Base-by-base conservation (phyloP, 2,329 filamentous ascomycete genomes). In the Nannizziopsis barbatae region DNA sequence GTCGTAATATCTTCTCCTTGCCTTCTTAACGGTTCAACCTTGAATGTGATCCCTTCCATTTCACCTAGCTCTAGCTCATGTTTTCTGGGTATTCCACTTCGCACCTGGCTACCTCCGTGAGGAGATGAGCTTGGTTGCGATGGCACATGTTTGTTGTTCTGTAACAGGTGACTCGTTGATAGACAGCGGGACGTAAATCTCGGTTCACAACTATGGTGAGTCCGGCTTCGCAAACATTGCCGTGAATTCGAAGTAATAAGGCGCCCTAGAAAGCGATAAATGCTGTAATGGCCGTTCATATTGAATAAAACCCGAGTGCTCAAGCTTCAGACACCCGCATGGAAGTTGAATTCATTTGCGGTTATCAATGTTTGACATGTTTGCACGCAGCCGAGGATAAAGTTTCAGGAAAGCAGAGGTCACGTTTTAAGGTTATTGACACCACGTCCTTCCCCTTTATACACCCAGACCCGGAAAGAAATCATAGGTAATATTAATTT, bases 1-100 rank as follows among this genome's bases (percentile, higher is more conserved):
- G 90, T 98, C 57, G 78, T 75, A 41, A 77, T 71, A 69, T 92
- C 85, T 69, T 98, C 92, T 59, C 88, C 88, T 7, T 76, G 77
- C 44, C 92, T 78, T 52, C 84, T 80, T 56, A 96, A 69, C n/a
- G 92, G 92, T 74, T 94, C 86, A 60, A 96, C 81, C 65, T 80
- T 84, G 71, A 96, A 95, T 50, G 78, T 77, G 54, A 83, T 85
- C 56, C 87, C 87, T 64, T 93, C 81, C 61, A 95, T 80, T 73
- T 95, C 87, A 62, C 87, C 88, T 59, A 92, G 85, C 39, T 73
- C 80, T 52, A 94, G 75, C 57, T 95, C 86, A 38, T 36, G 48
- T 39, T 46, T 53, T 31, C 47, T 36, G 15, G 47, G 41, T 27
- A 36, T 32, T 31, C 42, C 42, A 36, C 42, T 45, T 42, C 20